Conservation (phyloP, 1,284 basidiomycete species). For the Sanguinoderma infundibulare region DNA sequence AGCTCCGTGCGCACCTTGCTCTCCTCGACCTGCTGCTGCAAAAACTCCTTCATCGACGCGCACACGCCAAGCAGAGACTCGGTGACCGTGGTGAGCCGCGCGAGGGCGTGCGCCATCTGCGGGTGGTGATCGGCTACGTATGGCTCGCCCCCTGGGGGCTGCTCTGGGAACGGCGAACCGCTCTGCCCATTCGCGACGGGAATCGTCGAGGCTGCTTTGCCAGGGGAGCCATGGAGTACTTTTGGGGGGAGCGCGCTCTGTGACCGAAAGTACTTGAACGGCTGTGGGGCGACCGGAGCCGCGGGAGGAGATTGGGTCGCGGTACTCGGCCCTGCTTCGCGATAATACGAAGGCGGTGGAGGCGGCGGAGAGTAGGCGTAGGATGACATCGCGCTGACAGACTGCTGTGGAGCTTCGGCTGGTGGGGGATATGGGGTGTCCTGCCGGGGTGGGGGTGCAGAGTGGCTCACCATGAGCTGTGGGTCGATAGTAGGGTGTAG, state of each 20-base stretch:
- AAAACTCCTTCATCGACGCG: slow-evolving; percentile 61
- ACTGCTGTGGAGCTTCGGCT: slow-evolving; percentile 12
- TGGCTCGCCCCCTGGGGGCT: not conserved
- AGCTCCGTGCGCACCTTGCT: slow-evolving; percentile 60
- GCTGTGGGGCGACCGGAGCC: too few relatives aligned
- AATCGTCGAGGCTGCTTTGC: not conserved
- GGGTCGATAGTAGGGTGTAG: slow-evolving; percentile 23
- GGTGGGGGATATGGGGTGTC: slow-evolving; percentile 2
- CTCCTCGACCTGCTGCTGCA: slow-evolving; percentile 64
- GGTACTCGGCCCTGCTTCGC: not conserved
- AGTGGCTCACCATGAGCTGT: slow-evolving; percentile 17
- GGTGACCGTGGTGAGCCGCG: slow-evolving; percentile 53
- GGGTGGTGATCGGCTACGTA: slow-evolving; percentile 8
- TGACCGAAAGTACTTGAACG: slow-evolving; percentile 20
- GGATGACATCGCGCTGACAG: not conserved
- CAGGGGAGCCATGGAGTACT: not conserved
- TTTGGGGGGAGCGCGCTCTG: slow-evolving; percentile 3
- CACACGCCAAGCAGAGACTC: slow-evolving; percentile 61
- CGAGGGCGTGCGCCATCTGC: slow-evolving; percentile 40
- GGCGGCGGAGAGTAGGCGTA: slow-evolving; percentile 11
- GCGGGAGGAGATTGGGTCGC: not conserved
- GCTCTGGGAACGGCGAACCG: slow-evolving; percentile 1
- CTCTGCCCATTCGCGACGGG: not conserved
- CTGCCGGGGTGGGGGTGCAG: not conserved
- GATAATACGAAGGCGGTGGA: slow-evolving; percentile 11